Evolutionary conservation across 1,284 basidiomycete species (phyloP), one percentile per base, ranked within the genome.

Genomic region (Cutaneotrichosporon cyanovorans): DNA sequence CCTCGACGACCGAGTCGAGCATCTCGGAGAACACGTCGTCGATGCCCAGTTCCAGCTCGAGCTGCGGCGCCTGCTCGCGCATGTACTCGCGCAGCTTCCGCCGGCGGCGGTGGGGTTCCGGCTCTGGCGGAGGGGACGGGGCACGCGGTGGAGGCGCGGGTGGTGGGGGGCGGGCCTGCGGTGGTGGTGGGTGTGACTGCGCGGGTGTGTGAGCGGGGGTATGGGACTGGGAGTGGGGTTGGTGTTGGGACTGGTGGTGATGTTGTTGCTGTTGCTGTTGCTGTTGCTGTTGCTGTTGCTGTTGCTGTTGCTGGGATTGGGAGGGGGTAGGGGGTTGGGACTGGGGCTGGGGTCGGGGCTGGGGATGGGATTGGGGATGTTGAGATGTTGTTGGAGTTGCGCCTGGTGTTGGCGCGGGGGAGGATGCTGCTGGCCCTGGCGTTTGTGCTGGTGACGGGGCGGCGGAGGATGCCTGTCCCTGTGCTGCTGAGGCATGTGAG

Each of bases 31-130:
- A 46, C 3, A 65, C 45, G 37, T 65, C 53, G 20, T 60, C 57
- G 10, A 65, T 38, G 8, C 62, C 66, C 12, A 59, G 31, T 40
- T 69, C 65, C 18, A 65, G 39, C 42, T 61, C 53, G n/a, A 66
- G 43, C 3, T 62, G 63, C 0, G 65, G 62, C 10, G 56, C 61
- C 19, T 56, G 21, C 50, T 68, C 65, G 16, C 40, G 44, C 23
- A 62, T 40, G 42, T 56, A 60, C 37, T 66, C 65, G 34, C 50
- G 57, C 30, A 63, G 50, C 47, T 65, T 63, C 28, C 67, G 49
- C 45, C 63, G 65, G 20, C 66, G 40, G 31, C 63, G 50, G 0
- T 41, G 31, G 5, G 41, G 49, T 34, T 66, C 63, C 0, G 60
- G 51, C 46, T 68, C 63, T 2, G 58, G 55, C 7, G 59, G 60